Evolutionary conservation across 208 protist species (phyloP), one percentile per base, ranked within the genome.

Genomic region (Wallacemonas collosoma): DNA sequence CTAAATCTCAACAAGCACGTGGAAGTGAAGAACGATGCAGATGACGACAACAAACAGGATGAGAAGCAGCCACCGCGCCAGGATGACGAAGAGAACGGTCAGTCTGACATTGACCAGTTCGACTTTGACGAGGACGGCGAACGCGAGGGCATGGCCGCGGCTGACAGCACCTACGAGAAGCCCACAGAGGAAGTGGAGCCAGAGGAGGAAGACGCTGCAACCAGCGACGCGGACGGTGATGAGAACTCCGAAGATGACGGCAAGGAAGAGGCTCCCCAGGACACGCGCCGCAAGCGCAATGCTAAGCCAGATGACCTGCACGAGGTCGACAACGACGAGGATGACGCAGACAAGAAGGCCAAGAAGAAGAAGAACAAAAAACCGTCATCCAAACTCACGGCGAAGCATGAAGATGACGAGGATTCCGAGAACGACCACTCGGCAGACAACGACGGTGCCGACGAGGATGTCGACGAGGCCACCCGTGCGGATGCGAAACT

Each of bases 1-100:
- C 80, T 95, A 7, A 88, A 93, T 71, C 83, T 95, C 14, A 87
- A 88, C 78, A 56, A 93, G 63, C 79, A 85, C 61, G 92, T 93
- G 50, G 73, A 96, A 26, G 76, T 94, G 15, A 82, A 89, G 65
- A 83, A 93, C 50, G 83, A 75, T 35, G 62, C 81, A 9, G 62
- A 75, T 17, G 62, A 84, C 12, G 62, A 85, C 50, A 70, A 89
- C 62, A 72, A 87, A 82, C 70, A 87, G 57, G 62, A 26, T 26
- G 26, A 83, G 17, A 50, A 71, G 39, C 40, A 89, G 14, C 69
- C 80, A 39, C 66, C 74, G 38, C 55, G 83, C 35, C 41, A 80
- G 17, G 26, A 86, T 53, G 47, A 85, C 48, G 55, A 85, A 26
- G 67, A 92, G 7, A 82, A 84, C 53, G 62, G 71, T 9, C 43